Conservation (phyloP, 2,329 filamentous ascomycete genomes). For the Ceratocystiopsis minuta region DNA sequence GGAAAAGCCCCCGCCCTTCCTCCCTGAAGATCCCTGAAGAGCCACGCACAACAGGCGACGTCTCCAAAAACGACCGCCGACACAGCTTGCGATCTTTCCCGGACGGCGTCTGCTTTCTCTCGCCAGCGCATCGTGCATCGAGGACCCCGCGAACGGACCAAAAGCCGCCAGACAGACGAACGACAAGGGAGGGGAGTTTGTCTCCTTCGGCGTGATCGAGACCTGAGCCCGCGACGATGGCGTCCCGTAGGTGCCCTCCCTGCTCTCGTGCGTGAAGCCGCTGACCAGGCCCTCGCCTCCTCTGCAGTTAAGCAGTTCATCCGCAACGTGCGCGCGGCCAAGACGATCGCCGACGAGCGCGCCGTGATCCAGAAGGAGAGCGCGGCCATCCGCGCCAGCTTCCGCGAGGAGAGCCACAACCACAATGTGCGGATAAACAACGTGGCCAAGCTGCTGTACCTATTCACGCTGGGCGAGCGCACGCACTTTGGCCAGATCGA, state of each 20-base stretch:
- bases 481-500: conserved; percentile 99
- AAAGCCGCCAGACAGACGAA: no score
- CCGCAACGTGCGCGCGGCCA: conserved; percentile 92
- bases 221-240: background rate
- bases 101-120: no score
- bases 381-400: conserved; percentile 90
- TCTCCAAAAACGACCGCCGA: no score
- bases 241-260: background rate
- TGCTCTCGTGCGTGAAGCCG: no score
- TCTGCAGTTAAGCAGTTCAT: conserved; percentile 96
- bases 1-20: background rate
- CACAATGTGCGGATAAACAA: conserved; percentile 93
- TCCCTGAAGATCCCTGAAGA: no score
- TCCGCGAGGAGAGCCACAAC: conserved; percentile 90
- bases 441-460: conserved; percentile 93
- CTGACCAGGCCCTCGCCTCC: no score
- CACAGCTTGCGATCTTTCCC: background rate
- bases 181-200: background rate
- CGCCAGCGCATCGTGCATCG: no score
- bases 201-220: no score
- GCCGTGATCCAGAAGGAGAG: conserved; percentile 98
- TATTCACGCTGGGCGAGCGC: conserved; percentile 91
- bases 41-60: background rate
- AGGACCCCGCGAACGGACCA: no score
- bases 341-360: conserved; percentile 96